phyloP scores from a whole-genome alignment of 1,139 yeast species.

The Diutina mesorugosa region DNA sequence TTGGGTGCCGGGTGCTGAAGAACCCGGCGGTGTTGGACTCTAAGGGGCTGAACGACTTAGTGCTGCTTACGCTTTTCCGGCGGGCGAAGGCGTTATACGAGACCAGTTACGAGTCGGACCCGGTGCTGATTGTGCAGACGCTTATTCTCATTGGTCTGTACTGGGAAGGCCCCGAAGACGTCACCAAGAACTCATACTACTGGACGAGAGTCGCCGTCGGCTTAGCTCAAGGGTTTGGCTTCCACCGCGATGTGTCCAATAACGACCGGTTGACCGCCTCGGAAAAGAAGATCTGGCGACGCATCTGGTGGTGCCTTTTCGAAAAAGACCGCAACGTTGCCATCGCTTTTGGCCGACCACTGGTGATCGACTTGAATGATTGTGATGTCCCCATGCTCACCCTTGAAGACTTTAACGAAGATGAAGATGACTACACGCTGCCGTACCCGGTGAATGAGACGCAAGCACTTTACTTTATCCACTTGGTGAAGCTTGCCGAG shows the following conservation, averaged over 20 bases:
- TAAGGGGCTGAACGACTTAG: slow-evolving; percentile 42
- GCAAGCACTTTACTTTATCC: slow-evolving; percentile 46
- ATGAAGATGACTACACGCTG: slow-evolving; percentile 26
- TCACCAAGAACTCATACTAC: slow-evolving; percentile 59
- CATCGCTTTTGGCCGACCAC: slow-evolving; percentile 70
- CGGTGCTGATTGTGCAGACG: slow-evolving; percentile 53
- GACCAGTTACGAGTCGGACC: slow-evolving; percentile 60
- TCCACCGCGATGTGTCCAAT: slow-evolving; percentile 42
- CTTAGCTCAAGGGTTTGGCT: slow-evolving; percentile 70
- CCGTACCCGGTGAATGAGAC: slow-evolving; percentile 35
- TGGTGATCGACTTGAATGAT: slow-evolving; percentile 56
- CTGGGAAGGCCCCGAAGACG: slow-evolving; percentile 75
- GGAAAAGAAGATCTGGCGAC: slow-evolving; percentile 50
- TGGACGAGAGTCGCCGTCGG: slow-evolving; percentile 69
- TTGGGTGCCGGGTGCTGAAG: slow-evolving; percentile 53
- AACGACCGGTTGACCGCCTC: slow-evolving; percentile 16
- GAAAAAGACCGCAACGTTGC: slow-evolving; percentile 61
- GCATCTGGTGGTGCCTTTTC: slow-evolving; percentile 75
- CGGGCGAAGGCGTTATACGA: slow-evolving; percentile 72
- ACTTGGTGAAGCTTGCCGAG: slow-evolving; percentile 57
- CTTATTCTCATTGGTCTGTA: slow-evolving; percentile 54
- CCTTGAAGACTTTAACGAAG: slow-evolving; percentile 49
- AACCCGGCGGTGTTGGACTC: slow-evolving; percentile 47
- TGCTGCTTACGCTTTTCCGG: slow-evolving; percentile 56
- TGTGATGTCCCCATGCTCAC: slow-evolving; percentile 70